Evolutionary conservation across 768 basidiomycete species (phyloP), one percentile per base, ranked within the genome.

Genomic region (Fomitopsis serialis): DNA sequence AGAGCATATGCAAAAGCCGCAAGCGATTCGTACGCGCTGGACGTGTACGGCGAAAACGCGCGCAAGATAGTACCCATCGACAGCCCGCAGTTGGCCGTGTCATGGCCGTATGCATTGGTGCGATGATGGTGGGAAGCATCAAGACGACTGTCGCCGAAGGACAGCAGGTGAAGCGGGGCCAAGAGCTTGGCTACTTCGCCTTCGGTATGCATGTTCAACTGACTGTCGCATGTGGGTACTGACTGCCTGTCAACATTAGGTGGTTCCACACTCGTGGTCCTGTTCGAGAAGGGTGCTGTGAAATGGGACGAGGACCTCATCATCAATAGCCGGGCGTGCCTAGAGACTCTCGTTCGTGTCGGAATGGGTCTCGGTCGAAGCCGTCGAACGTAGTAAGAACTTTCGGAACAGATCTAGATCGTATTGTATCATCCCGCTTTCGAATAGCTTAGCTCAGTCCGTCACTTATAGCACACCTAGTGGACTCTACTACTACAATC

Each of bases 71-170:
- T 96, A 7, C 90, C 91, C 1, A 95, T 98, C 51, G 85, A 96
- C 57, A 92, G 85, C 55, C 84, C 87, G 0, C 82, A 87, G 44
- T 98, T 97, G 96, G 96, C 2, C 78, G 84, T 0, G 93, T 98
- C 21, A 92, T 96, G 84, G 86, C 84, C 1, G 92, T 96, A 1
- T 93, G 92, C 59, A 75, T 95, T 8, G 93, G 93, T 22, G 92
- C 92, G 7, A 95, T 95, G 92, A 92, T 93, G 90, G 95, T 90
- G 12, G 93, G 90, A 10, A 91, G 85, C 55, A 98, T 98, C 65
- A 68, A 82, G 61, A 89, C 87, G 4, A 93, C 92, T 0, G 87
- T 93, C n/a, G 61, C 85, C 45, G 91, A 95, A 61, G 94, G 94
- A 1, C 80, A 96, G 21, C 60, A 73, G 0, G 84, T 98, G 56